Evolutionary conservation across 176 grass and related monocot species (phyloP).

Genomic region (Carex scoparia): DNA sequence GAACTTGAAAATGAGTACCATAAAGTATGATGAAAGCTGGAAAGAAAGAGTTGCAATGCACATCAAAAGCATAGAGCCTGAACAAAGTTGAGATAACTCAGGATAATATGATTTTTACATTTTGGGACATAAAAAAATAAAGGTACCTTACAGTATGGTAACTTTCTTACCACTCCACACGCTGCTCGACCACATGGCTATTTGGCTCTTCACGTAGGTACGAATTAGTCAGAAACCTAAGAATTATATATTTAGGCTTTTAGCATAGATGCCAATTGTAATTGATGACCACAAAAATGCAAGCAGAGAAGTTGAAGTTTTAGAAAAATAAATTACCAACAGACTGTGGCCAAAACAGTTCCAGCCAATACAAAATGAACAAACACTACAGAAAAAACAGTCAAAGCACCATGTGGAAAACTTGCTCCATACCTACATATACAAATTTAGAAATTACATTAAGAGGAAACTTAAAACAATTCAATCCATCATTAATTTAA

Average conservation of each 20-base stretch:
- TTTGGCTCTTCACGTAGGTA: conserved; percentile 93
- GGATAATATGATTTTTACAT: background rate
- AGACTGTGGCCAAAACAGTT: conserved; percentile 72
- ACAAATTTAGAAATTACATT: conserved; percentile 3
- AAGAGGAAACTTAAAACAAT: background rate
- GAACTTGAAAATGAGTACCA: conserved; percentile 41
- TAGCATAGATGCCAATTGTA: conserved; percentile 11
- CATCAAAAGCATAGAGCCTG: conserved; percentile 98
- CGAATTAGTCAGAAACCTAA: conserved; percentile 88
- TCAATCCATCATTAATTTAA: background rate
- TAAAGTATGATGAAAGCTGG: conserved; percentile 89
- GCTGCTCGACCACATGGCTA: conserved; percentile 95
- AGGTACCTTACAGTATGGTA: background rate
- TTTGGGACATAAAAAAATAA: background rate
- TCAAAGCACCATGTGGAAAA: conserved; percentile 60
- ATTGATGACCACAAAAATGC: background rate
- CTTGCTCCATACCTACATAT: conserved; percentile 73
- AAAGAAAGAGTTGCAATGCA: conserved; percentile 99
- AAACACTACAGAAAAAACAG: conserved; percentile 65
- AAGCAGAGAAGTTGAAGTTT: background rate
- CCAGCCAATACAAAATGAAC: conserved; percentile 89
- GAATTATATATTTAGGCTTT: background rate
- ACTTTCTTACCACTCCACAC: conserved; percentile 77
- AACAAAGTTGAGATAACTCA: conserved; percentile 1
- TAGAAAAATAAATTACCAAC: conserved; percentile 58